phyloP scores from a whole-genome alignment of 257 asterid genomes.

The Solanum megistacrolobum region DNA sequence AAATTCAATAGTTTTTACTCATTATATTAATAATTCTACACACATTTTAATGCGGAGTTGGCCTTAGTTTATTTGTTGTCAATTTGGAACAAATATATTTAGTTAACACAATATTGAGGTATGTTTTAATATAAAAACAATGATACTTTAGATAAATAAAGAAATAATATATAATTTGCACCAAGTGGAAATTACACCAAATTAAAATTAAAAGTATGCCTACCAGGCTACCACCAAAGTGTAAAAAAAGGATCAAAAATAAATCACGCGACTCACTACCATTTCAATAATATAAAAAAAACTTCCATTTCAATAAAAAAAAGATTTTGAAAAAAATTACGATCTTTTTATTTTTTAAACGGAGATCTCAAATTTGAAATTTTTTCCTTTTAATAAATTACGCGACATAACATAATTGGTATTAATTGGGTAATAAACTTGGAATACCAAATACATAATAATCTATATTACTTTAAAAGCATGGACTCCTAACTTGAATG shows the following conservation, averaged over 20 bases:
- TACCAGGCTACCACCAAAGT: no score
- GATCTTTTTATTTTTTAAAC: neutral
- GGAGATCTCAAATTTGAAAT: neutral
- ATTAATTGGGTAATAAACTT: neutral
- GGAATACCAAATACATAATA: neutral
- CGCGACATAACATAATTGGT: neutral
- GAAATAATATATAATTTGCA: no score
- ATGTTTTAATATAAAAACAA: no score
- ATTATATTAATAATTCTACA: neutral
- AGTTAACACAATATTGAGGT: neutral
- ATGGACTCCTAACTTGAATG: no score
- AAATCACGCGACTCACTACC: neutral
- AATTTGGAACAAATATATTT: no score
- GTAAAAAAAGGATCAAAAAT: no score
- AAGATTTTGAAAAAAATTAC: neutral
- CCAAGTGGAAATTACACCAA: no score
- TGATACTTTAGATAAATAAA: no score
- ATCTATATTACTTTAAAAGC: no score
- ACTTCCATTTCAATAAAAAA: no score
- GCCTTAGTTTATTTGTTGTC: no score
- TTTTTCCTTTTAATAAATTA: neutral
- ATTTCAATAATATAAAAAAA: neutral
- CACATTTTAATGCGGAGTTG: neutral
- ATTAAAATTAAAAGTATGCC: no score
- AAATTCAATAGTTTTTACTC: neutral